These are phyloP conservation scores for Ganoderma lingzhi DNA, from an alignment of 1,284 basidiomycete genomes.

Conservation along the genomic window DNA sequence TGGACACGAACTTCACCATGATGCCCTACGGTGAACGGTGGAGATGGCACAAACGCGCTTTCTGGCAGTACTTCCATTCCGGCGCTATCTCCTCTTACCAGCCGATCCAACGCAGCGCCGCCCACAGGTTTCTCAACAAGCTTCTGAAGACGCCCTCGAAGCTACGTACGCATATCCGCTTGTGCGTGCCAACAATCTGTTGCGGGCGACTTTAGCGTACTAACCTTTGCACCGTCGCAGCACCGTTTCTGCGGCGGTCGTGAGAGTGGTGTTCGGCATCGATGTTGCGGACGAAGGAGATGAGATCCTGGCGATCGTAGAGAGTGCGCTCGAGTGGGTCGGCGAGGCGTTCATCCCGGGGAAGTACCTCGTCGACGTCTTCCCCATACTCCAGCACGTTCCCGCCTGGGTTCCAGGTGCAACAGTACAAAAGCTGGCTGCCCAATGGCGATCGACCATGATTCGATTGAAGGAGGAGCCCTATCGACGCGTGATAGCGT, in stretches of 20 bases:
- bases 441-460: constrained; percentile 31
- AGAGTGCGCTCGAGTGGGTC: neutral
- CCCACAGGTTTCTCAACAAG: constrained; percentile 13
- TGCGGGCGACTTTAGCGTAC: neutral
- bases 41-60: constrained; percentile 20
- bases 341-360: constrained; percentile 13
- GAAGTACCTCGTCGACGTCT: constrained; percentile 21
- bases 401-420: constrained; percentile 40
- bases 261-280: constrained; percentile 22
- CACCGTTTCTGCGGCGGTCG: constrained; percentile 11
- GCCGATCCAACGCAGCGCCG: neutral
- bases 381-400: constrained; percentile 34
- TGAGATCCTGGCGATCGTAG: constrained; percentile 7
- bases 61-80: constrained; percentile 23
- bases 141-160: constrained; percentile 4
- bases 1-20: constrained; percentile 3
- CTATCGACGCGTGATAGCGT: neutral
- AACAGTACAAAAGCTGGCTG: constrained; percentile 32
- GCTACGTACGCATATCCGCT: constrained; percentile 6
- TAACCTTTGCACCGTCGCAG: neutral
- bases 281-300: constrained; percentile 17
- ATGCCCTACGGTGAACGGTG: constrained; percentile 22
- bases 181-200: neutral
- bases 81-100: constrained; percentile 1
- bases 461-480: constrained; percentile 18